These are phyloP conservation scores for Fusarium vanettenii DNA, from an alignment of 2,329 filamentous ascomycete genomes.

Conservation along the genomic window DNA sequence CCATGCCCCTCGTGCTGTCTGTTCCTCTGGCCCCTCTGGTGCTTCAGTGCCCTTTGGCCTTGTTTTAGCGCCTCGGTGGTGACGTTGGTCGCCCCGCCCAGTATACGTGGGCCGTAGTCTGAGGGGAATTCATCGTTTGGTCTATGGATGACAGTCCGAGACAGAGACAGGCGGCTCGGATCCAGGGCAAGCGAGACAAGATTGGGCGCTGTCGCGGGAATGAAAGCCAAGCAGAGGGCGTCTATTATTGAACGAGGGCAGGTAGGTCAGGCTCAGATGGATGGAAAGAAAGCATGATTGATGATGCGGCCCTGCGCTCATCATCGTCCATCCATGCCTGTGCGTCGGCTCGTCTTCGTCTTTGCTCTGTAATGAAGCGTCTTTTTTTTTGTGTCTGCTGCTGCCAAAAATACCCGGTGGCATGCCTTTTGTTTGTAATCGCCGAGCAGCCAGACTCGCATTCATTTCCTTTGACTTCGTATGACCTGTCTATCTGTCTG, in stretches of 20 bases:
- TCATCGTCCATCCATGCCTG: not conserved
- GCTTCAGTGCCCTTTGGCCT: slow-evolving; percentile 8
- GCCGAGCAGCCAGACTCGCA: not conserved
- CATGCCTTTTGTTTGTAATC: slow-evolving; percentile 1
- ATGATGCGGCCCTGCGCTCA: not conserved
- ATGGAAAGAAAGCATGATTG: slow-evolving; percentile 1
- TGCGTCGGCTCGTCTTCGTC: not conserved
- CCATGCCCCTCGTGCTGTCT: slow-evolving; percentile 2
- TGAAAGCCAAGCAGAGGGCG: slow-evolving; percentile 1
- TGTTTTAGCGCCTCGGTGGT: slow-evolving; percentile 29
- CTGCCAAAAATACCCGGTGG: not conserved
- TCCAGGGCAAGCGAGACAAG: not conserved
- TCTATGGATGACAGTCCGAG: not conserved
- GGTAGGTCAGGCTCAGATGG: not conserved
- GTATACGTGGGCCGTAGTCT: slow-evolving; percentile 24
- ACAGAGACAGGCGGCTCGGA: not conserved
- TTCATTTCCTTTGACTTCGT: slow-evolving; percentile 8
- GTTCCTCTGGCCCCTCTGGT: not conserved
- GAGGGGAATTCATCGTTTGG: not conserved
- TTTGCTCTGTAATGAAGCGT: not conserved
- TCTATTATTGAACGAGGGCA: not conserved
- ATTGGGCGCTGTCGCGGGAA: not conserved
- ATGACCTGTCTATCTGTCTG: not conserved
- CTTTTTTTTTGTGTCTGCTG: not conserved
- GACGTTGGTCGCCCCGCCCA: slow-evolving; percentile 32